Base-by-base conservation (phyloP, 805 yeast genomes). In the Naumovozyma baii region DNA sequence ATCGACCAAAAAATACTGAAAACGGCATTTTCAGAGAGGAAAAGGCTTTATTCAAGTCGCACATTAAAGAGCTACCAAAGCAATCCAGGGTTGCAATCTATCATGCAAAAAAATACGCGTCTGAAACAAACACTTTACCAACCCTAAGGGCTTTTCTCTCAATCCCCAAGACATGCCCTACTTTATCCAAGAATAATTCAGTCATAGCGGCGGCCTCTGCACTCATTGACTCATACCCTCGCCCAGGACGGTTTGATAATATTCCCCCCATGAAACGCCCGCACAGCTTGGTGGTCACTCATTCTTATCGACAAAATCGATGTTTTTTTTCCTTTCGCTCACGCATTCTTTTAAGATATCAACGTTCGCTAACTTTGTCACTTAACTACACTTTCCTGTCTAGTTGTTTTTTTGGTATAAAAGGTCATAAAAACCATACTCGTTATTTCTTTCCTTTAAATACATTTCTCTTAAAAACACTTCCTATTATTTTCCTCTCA, bases 301-400 rank as follows among this genome's bases (percentile, higher is more conserved):
- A n/a, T n/a, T n/a, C n/a, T n/a, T n/a, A n/a, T n/a, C n/a, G n/a
- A n/a, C n/a, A n/a, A n/a, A n/a, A n/a, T n/a, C n/a, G n/a, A n/a
- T n/a, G n/a, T n/a, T n/a, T n/a, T n/a, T n/a, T n/a, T n/a, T n/a
- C n/a, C n/a, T n/a, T n/a, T 22, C 28, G 28, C 28, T 8, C 28
- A 22, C 28, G 7, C 10, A 8, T 22, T 22, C 28, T 22, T 12
- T 22, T 22, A 22, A 22, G 28, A 12, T 8, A 22, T 22, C 28
- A 22, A 22, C 7, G 12, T 29, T 45, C 48, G 48, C 48, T 45
- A 42, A 28, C 45, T 45, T 40, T 45, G 45, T 45, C 48, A 45
- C 48, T 45, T 45, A 45, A 45, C 32, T 33, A 32, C 28, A 18
- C 40, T 31, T 16, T 26, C 13, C 13, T 13, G n/a, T n/a, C n/a